phyloP scores from a whole-genome alignment of 1,284 basidiomycete genomes.

The Fomes fomentarius region DNA sequence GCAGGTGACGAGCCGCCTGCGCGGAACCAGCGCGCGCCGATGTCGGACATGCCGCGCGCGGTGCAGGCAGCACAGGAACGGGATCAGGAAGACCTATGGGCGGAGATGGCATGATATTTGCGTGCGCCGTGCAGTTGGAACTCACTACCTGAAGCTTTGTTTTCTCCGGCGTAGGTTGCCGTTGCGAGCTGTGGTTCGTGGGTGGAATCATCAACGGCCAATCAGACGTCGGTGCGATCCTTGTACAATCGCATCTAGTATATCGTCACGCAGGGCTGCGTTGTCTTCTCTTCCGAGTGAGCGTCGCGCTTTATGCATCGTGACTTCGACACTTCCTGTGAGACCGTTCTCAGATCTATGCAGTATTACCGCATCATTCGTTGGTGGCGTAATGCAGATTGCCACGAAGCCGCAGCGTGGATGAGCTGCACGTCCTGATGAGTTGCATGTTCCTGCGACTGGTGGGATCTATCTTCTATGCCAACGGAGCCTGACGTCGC shows the following conservation, averaged over 20 bases:
- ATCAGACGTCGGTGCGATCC: no score
- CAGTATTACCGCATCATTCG: neutral
- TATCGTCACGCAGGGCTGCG: neutral
- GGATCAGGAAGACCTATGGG: conserved; percentile 74
- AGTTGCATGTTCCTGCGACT: neutral
- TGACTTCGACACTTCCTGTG: neutral
- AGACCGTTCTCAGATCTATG: neutral
- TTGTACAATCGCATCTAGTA: neutral
- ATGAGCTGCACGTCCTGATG: neutral
- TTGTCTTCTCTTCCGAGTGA: neutral
- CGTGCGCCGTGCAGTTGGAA: no score
- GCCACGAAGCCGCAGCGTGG: no score
- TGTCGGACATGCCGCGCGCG: conserved; percentile 60
- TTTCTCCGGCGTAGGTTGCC: neutral
- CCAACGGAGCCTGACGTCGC: no score
- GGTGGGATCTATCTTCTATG: neutral
- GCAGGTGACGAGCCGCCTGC: conserved; percentile 43
- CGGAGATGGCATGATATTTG: conserved; percentile 57
- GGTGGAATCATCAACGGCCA: no score
- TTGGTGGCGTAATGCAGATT: neutral
- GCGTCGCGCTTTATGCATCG: neutral
- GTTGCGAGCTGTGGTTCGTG: no score
- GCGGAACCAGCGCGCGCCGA: conserved; percentile 33
- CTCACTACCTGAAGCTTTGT: no score
- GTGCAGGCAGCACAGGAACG: conserved; percentile 55